Base-by-base conservation (phyloP, 805 yeast genomes). In the Ogataea zsoltii region DNA sequence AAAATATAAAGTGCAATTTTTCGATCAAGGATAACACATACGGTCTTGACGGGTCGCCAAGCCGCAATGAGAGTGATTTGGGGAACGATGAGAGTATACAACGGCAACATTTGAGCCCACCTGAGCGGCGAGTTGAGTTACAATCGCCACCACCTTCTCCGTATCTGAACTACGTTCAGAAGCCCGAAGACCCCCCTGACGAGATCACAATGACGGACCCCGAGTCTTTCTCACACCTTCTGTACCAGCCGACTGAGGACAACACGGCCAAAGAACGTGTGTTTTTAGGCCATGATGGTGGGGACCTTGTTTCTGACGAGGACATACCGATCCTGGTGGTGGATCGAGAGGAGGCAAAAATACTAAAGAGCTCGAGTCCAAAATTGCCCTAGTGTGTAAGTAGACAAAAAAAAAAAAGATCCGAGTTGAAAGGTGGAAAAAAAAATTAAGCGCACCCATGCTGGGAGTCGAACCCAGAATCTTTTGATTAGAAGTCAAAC, bases 401-500 rank as follows among this genome's bases (percentile, higher is more conserved):
- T 19, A 13, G 7, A 38, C 28, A 39, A 38, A 33, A 36, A 44
- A 34, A 30, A 17, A 38, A 29, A 49, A n/a, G n/a, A n/a, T n/a
- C n/a, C n/a, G n/a, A n/a, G n/a, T n/a, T n/a, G n/a, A n/a, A n/a
- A n/a, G n/a, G n/a, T n/a, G n/a, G n/a, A n/a, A 43, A 41, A 46
- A 49, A 45, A 33, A 36, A 58, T 13, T 16, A 5, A 35, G 19
- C 19, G 38, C 70, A 66, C 70, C 70, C 71, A 65, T 57, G 70
- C 69, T 61, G 71, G 70, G 81, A 75, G 78, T 76, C 81, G 81
- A 76, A 76, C 81, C 77, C 80, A 74, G 75, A 76, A 75, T 76
- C 80, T 75, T 74, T 75, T 76, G 81, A 76, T 76, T 75, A 76
- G 80, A 76, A 76, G 80, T 76, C 80, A 76, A 76, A 76, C 78